Conservation (phyloP, 148 eudicot genomes). For the Rhododendron williamsianum region DNA sequence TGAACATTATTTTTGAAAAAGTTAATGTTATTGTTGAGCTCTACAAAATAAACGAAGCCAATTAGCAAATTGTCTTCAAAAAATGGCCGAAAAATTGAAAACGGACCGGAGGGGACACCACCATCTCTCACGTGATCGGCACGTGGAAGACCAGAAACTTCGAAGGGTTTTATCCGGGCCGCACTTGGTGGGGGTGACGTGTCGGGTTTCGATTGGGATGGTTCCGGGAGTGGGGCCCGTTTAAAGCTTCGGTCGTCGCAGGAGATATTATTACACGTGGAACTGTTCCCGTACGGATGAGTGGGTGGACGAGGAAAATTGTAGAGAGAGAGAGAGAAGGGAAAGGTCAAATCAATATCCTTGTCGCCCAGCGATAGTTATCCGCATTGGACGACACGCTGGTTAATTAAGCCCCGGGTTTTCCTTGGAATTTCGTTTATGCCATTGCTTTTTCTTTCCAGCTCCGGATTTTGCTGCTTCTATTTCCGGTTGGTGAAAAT, state of each 20-base stretch:
- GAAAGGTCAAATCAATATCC: background rate
- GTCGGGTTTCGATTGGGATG: background rate
- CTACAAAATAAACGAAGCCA: too few relatives aligned
- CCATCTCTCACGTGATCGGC: background rate
- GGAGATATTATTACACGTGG: background rate
- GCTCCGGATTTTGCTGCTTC: too few relatives aligned
- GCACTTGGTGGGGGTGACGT: background rate
- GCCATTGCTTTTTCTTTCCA: background rate
- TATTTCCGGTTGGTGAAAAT: too few relatives aligned
- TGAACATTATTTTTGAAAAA: too few relatives aligned
- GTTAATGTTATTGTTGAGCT: too few relatives aligned
- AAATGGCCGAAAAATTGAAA: too few relatives aligned
- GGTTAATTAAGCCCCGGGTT: too few relatives aligned
- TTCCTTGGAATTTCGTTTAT: background rate
- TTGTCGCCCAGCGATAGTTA: background rate
- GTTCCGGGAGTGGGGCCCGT: background rate
- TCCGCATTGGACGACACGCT: background rate
- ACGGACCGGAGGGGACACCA: too few relatives aligned
- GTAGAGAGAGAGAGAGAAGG: background rate
- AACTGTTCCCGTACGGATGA: background rate
- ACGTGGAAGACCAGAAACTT: background rate
- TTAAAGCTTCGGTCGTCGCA: background rate
- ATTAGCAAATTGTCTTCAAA: too few relatives aligned
- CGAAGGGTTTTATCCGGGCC: background rate
- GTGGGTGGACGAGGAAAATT: slow-evolving; percentile 12